phyloP scores from a whole-genome alignment of 2,329 filamentous ascomycete genomes.

The Pseudonectria foliicola region DNA sequence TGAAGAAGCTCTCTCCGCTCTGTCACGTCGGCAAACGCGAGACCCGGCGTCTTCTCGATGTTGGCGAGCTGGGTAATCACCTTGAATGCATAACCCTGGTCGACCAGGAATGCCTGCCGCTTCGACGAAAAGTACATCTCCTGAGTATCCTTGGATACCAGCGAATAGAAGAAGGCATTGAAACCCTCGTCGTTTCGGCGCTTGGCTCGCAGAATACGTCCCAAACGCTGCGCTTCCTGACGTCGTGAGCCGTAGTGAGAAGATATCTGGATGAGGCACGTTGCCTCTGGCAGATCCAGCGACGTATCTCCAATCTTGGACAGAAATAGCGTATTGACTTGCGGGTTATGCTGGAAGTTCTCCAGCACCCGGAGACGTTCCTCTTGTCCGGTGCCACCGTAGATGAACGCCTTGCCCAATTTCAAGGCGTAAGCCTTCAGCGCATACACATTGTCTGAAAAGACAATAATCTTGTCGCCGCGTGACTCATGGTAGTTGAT shows the following conservation, averaged over 20 bases:
- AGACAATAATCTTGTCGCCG: conserved; percentile 97
- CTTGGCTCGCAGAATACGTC: conserved; percentile 90
- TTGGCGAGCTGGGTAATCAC: conserved; percentile 94
- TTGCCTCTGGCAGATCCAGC: conserved; percentile 93
- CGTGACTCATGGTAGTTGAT: conserved; percentile 95
- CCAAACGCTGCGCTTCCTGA: conserved; percentile 90
- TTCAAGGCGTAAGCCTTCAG: conserved; percentile 79
- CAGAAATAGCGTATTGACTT: conserved; percentile 87
- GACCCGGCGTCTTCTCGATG: conserved; percentile 72
- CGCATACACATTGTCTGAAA: conserved; percentile 95
- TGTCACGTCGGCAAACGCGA: conserved; percentile 71
- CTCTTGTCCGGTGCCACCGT: conserved; percentile 75
- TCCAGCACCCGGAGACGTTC: conserved; percentile 84
- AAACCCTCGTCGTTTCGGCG: conserved; percentile 95
- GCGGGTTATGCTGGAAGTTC: conserved; percentile 89
- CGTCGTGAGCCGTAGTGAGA: conserved; percentile 95
- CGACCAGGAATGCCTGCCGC: conserved; percentile 91
- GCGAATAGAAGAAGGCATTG: conserved; percentile 97
- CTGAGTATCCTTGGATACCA: conserved; percentile 94
- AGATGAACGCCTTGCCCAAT: conserved; percentile 82
- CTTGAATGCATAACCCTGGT: conserved; percentile 98
- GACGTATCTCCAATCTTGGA: conserved; percentile 98
- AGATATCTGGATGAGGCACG: conserved; percentile 93
- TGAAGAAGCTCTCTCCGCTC: conserved; percentile 82
- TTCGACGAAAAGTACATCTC: conserved; percentile 99